Conservation (phyloP, 2,329 filamentous ascomycete species). For the Fusarium sp. region DNA sequence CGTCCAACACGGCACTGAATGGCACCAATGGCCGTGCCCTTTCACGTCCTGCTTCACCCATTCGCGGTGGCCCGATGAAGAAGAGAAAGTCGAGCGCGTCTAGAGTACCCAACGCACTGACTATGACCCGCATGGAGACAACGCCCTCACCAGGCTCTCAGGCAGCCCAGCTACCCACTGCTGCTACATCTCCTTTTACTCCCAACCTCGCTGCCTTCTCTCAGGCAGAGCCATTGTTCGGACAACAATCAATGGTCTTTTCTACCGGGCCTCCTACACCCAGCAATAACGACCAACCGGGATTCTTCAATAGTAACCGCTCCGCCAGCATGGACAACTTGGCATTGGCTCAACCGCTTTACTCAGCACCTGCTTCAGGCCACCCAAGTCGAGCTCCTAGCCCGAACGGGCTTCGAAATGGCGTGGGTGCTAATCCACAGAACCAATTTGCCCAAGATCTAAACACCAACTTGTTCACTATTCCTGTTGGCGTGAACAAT, state of each 20-base stretch:
- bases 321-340: conserved; percentile 75
- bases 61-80: conserved; percentile 75
- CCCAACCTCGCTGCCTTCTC: conserved; percentile 60
- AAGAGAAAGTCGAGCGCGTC: conserved; percentile 83
- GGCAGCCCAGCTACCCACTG: conserved; percentile 54
- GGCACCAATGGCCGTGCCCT: conserved; percentile 54
- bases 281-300: conserved; percentile 69
- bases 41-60: conserved; percentile 81
- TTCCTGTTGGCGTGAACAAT: conserved; percentile 60
- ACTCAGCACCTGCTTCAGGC: conserved; percentile 77
- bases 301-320: conserved; percentile 68
- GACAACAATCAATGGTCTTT: conserved; percentile 56
- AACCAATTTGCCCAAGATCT: conserved; percentile 62
- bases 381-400: conserved; percentile 84
- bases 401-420: conserved; percentile 66
- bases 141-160: conserved; percentile 55
- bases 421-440: conserved; percentile 56
- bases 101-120: conserved; percentile 77
- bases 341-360: conserved; percentile 68
- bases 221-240: conserved; percentile 60
- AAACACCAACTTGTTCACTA: conserved; percentile 61
- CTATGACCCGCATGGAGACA: conserved; percentile 85
- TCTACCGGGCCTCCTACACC: conserved; percentile 73
- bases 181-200: conserved; percentile 65
- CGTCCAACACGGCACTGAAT: conserved; percentile 51